These are phyloP conservation scores for Astrothelium macrocarpum DNA, from an alignment of 495 filamentous ascomycete genomes.

Conservation along the genomic window DNA sequence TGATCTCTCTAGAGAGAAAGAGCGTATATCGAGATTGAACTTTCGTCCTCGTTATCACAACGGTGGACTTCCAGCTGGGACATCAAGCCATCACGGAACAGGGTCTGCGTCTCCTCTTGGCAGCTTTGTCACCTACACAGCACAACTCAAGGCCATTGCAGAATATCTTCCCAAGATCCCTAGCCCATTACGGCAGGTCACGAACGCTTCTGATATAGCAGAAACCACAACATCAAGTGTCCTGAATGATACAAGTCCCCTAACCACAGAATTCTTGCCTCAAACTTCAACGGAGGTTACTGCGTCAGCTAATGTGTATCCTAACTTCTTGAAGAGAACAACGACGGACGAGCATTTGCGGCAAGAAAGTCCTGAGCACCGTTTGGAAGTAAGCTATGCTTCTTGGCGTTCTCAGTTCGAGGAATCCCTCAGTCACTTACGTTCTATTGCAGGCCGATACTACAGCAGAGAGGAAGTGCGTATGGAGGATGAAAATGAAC, in stretches of 20 bases:
- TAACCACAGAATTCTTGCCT: background rate
- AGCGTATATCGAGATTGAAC: too few relatives aligned
- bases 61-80: too few relatives aligned
- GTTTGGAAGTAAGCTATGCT: too few relatives aligned
- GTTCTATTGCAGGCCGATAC: too few relatives aligned
- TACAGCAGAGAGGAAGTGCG: too few relatives aligned
- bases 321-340: background rate
- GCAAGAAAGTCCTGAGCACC: too few relatives aligned
- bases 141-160: background rate
- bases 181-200: background rate
- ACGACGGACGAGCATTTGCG: too few relatives aligned
- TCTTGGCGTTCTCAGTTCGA: too few relatives aligned
- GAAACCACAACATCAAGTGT: background rate
- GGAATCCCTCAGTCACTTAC: too few relatives aligned
- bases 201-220: background rate
- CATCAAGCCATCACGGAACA: background rate
- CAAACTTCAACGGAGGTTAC: background rate
- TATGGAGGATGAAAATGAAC: too few relatives aligned
- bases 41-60: too few relatives aligned
- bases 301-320: background rate
- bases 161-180: background rate
- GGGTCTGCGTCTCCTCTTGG: background rate
- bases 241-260: background rate
- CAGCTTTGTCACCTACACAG: background rate
- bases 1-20: too few relatives aligned